A percentile compares a stretch with the other conserved stretches of the same genome.
phyloP scores from a whole-genome alignment of 441 rosid species.

The Arabidopsis lyrata region DNA sequence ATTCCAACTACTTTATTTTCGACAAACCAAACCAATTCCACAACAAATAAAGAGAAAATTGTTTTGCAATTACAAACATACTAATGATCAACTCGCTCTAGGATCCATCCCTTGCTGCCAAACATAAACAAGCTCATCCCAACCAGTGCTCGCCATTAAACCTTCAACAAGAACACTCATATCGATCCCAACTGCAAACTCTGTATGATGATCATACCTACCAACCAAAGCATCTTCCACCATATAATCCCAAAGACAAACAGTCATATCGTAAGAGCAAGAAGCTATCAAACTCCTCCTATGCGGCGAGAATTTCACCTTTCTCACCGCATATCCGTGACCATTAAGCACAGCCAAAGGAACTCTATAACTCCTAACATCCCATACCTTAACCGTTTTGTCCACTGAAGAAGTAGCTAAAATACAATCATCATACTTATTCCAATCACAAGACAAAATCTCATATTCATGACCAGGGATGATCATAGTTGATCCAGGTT shows the following conservation, averaged over 20 bases:
- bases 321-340: constrained; percentile 86
- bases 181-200: constrained; percentile 85
- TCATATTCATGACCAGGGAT: constrained; percentile 87
- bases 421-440: constrained; percentile 85
- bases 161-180: constrained; percentile 97
- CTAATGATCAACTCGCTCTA: constrained; percentile 57
- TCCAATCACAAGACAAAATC: constrained; percentile 85
- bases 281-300: constrained; percentile 69
- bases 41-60: constrained; percentile 27
- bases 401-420: constrained; percentile 85
- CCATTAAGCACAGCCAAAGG: constrained; percentile 80
- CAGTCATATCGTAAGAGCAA: constrained; percentile 90
- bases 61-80: constrained; percentile 9
- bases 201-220: constrained; percentile 85
- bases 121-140: constrained; percentile 92
- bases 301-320: constrained; percentile 88
- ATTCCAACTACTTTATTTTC: constrained; percentile 2
- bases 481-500: constrained; percentile 88
- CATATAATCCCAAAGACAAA: constrained; percentile 86
- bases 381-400: constrained; percentile 81
- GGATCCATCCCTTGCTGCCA: constrained; percentile 98
- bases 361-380: constrained; percentile 72
- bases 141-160: constrained; percentile 82
- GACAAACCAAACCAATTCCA: constrained; percentile 26
- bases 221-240: constrained; percentile 89